Conservation (phyloP, 2,329 filamentous ascomycete species). For the Emericellopsis cladophorae region DNA sequence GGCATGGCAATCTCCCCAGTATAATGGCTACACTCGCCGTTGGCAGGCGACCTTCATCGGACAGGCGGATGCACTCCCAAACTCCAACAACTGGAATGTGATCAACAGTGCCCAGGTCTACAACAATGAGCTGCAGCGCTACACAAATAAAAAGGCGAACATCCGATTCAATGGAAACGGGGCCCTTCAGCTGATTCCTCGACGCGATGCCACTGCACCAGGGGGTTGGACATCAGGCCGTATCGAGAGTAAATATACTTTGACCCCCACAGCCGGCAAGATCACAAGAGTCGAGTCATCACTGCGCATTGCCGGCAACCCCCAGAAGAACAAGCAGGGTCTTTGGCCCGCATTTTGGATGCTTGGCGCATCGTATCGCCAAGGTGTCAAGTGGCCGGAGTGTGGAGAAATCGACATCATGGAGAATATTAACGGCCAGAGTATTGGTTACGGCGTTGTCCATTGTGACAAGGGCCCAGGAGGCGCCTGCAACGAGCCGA, state of each 20-base stretch:
- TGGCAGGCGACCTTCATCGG: not conserved
- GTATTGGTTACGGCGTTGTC: slow-evolving; percentile 31
- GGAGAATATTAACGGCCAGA: slow-evolving; percentile 38
- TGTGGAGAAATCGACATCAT: slow-evolving; percentile 47
- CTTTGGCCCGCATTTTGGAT: slow-evolving; percentile 50
- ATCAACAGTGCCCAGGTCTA: slow-evolving; percentile 24
- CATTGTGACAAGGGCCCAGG: slow-evolving; percentile 35
- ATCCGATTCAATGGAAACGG: slow-evolving; percentile 35
- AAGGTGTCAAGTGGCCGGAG: slow-evolving; percentile 33
- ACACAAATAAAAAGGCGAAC: slow-evolving; percentile 31
- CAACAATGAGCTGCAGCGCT: slow-evolving; percentile 40
- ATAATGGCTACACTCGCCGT: not conserved
- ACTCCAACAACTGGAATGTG: slow-evolving; percentile 23
- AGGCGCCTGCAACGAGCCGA: slow-evolving; percentile 38
- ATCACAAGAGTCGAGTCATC: slow-evolving; percentile 31
- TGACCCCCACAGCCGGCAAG: slow-evolving; percentile 31
- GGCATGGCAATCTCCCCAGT: not conserved
- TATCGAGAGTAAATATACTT: slow-evolving; percentile 34
- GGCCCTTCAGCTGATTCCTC: slow-evolving; percentile 38
- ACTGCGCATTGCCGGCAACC: slow-evolving; percentile 32
- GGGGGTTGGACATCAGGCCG: slow-evolving; percentile 40
- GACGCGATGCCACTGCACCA: slow-evolving; percentile 18
- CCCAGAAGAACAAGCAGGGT: slow-evolving; percentile 31
- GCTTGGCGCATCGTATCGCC: slow-evolving; percentile 34
- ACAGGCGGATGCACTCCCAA: not conserved